Evolutionary conservation across 2,329 filamentous ascomycete species (phyloP).

Genomic region (Drechslera avenae): DNA sequence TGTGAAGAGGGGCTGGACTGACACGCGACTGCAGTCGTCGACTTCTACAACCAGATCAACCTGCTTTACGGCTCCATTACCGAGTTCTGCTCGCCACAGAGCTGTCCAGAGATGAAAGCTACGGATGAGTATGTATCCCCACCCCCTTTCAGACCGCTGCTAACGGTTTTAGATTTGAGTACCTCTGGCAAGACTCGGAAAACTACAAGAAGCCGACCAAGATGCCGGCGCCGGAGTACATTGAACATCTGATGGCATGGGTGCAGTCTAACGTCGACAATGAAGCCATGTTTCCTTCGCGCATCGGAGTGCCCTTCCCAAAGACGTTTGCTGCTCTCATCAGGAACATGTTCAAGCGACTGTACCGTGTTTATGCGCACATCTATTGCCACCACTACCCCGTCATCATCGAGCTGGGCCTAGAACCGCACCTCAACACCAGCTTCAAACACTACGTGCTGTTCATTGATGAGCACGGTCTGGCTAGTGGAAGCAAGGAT

Average conservation of each 20-base stretch:
- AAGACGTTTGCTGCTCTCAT: slow-evolving; percentile 89
- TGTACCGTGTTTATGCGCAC: slow-evolving; percentile 97
- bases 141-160: neutral
- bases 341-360: slow-evolving; percentile 98
- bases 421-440: slow-evolving; percentile 97
- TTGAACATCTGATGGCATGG: slow-evolving; percentile 97
- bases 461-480: slow-evolving; percentile 94
- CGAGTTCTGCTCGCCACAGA: slow-evolving; percentile 96
- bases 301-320: slow-evolving; percentile 93
- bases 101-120: slow-evolving; percentile 99
- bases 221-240: slow-evolving; percentile 96
- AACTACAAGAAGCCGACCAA: slow-evolving; percentile 96
- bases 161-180: slow-evolving; percentile 75
- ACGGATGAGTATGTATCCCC: slow-evolving; percentile 77
- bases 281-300: slow-evolving; percentile 90
- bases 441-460: slow-evolving; percentile 99
- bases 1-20: slow-evolving; percentile 10
- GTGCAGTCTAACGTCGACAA: slow-evolving; percentile 96
- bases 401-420: slow-evolving; percentile 89
- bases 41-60: slow-evolving; percentile 99
- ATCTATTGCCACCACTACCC: slow-evolving; percentile 99
- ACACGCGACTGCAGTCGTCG: slow-evolving; percentile 73
- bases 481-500: slow-evolving; percentile 86
- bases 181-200: slow-evolving; percentile 96
- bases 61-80: slow-evolving; percentile 98